phyloP scores from a whole-genome alignment of 192 early-diverging fungal genomes.

The Backusella parvicylindrica region DNA sequence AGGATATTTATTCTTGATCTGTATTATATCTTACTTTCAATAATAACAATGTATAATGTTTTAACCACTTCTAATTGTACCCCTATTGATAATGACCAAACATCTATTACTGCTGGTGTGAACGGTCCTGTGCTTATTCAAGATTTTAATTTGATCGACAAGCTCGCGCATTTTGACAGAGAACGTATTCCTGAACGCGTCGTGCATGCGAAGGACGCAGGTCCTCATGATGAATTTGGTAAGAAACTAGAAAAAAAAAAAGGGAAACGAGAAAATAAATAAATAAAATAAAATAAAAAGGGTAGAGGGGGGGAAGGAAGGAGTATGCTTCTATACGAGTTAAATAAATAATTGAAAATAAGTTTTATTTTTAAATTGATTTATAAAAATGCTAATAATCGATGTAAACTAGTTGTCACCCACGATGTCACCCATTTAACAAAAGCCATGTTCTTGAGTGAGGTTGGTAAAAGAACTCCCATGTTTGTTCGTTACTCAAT shows the following conservation, averaged over 20 bases:
- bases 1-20: neutral
- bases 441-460: slow-evolving; percentile 67
- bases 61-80: slow-evolving; percentile 51
- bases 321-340: neutral
- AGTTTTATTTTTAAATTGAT: neutral
- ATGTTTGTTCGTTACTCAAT: slow-evolving; percentile 79
- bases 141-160: slow-evolving; percentile 79
- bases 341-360: too few species aligned
- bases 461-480: slow-evolving; percentile 74
- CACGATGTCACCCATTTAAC: slow-evolving; percentile 66
- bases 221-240: slow-evolving; percentile 77
- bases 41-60: slow-evolving; percentile 4
- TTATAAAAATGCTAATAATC: neutral
- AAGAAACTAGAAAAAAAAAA: slow-evolving; percentile 8
- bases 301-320: neutral
- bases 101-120: slow-evolving; percentile 63
- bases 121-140: slow-evolving; percentile 65
- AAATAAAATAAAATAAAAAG: neutral
- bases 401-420: slow-evolving; percentile 51
- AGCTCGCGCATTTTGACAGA: slow-evolving; percentile 80
- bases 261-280: neutral
- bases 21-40: neutral
- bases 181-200: slow-evolving; percentile 86
- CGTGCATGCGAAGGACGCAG: slow-evolving; percentile 83
- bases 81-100: slow-evolving; percentile 76